These are phyloP conservation scores for Ophiostoma sp. DNA, from an alignment of 2,329 filamentous ascomycete genomes.

Conservation along the genomic window DNA sequence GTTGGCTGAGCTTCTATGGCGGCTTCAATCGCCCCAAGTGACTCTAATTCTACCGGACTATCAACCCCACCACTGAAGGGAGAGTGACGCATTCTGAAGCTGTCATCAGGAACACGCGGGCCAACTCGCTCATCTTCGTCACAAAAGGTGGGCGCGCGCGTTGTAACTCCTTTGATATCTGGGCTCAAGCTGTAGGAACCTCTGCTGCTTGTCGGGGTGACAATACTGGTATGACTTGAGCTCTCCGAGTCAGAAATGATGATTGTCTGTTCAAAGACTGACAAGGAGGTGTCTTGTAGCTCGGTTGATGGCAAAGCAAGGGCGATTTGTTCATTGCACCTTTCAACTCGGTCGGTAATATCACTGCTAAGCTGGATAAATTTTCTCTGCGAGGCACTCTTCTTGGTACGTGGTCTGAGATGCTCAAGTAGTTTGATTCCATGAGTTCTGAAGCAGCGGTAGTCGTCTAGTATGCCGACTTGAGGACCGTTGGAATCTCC, in stretches of 20 bases:
- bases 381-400: slow-evolving; percentile 22
- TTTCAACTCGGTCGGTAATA: slow-evolving; percentile 37
- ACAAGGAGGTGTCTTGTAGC: slow-evolving; percentile 30
- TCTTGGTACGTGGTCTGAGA: slow-evolving; percentile 36
- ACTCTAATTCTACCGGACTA: neutral
- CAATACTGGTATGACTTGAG: slow-evolving; percentile 28
- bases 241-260: slow-evolving; percentile 46
- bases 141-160: neutral
- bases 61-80: neutral
- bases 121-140: neutral
- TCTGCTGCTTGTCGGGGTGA: neutral
- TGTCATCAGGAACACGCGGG: neutral
- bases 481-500: slow-evolving; percentile 30
- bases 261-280: slow-evolving; percentile 49
- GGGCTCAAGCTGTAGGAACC: neutral
- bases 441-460: slow-evolving; percentile 48
- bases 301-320: slow-evolving; percentile 16
- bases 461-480: slow-evolving; percentile 48
- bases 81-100: neutral
- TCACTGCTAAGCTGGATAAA: slow-evolving; percentile 32
- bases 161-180: neutral
- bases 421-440: slow-evolving; percentile 44
- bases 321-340: slow-evolving; percentile 38
- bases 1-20: neutral
- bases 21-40: neutral